phyloP scores from a whole-genome alignment of 257 asterid species.

The Petrea volubilis region DNA sequence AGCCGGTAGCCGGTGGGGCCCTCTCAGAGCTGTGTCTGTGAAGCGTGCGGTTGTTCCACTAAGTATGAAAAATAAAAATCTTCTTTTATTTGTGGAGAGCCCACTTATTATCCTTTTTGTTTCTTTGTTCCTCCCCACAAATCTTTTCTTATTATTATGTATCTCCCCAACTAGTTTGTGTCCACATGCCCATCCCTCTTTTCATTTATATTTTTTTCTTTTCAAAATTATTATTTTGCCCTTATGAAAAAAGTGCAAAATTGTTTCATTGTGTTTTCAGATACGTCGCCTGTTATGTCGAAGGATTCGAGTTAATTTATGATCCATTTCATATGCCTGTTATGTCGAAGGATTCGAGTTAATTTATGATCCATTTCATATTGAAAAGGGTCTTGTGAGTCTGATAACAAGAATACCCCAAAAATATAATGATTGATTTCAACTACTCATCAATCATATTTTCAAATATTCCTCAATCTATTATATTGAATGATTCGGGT shows the following conservation, averaged over 20 bases:
- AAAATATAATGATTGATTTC: too few species aligned
- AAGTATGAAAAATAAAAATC: background rate
- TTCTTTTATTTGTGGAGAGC: constrained; percentile 28
- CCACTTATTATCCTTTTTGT: constrained; percentile 18
- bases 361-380: too few species aligned
- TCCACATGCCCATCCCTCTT: background rate
- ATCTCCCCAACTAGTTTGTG: constrained; percentile 15
- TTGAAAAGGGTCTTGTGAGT: too few species aligned
- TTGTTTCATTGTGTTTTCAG: background rate
- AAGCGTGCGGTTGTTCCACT: constrained; percentile 61
- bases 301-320: too few species aligned
- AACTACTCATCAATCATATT: too few species aligned
- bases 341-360: too few species aligned
- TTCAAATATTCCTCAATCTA: too few species aligned
- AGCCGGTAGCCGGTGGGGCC: constrained; percentile 40
- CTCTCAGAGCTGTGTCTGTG: constrained; percentile 12
- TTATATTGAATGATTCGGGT: too few species aligned
- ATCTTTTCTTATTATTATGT: background rate
- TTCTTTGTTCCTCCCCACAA: background rate
- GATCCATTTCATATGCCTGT: too few species aligned
- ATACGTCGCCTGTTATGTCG: too few species aligned
- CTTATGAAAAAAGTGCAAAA: background rate
- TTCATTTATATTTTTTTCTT: background rate
- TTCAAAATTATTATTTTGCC: background rate
- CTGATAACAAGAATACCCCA: too few species aligned